phyloP scores from a whole-genome alignment of 2,329 filamentous ascomycete genomes.

The Fusarium pseudonygamai region DNA sequence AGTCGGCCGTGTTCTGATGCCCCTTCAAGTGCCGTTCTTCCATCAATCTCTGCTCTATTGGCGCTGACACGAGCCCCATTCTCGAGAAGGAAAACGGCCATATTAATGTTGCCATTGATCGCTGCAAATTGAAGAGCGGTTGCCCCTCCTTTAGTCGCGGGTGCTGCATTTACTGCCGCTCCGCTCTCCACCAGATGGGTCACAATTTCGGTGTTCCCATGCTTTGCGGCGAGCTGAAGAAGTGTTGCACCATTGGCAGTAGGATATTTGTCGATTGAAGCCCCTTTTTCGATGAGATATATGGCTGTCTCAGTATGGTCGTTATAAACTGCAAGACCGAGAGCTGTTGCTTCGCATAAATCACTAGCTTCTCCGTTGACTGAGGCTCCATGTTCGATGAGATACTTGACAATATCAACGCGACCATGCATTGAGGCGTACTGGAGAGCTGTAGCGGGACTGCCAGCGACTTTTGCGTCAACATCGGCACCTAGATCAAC shows the following conservation, averaged over 20 bases:
- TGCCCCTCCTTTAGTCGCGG: rapidly evolving
- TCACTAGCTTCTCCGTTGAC: rapidly evolving
- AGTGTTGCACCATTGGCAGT: rapidly evolving
- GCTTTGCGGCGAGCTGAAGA: background rate
- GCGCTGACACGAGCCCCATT: background rate
- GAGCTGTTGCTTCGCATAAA: rapidly evolving
- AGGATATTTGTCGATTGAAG: rapidly evolving
- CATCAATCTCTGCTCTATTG: rapidly evolving
- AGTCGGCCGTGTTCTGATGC: slow-evolving; percentile 10
- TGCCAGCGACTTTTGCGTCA: slow-evolving; percentile 31
- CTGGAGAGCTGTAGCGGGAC: rapidly evolving
- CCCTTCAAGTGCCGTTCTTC: background rate
- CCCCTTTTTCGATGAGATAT: rapidly evolving
- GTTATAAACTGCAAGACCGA: rapidly evolving
- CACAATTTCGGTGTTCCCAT: slow-evolving; percentile 5
- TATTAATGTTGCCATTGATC: background rate
- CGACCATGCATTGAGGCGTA: rapidly evolving
- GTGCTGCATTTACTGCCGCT: background rate
- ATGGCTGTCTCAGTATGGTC: rapidly evolving
- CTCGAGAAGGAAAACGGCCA: background rate
- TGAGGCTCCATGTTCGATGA: rapidly evolving
- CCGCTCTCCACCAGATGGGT: background rate
- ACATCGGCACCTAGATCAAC: slow-evolving; percentile 50
- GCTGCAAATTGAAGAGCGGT: slow-evolving; percentile 9
- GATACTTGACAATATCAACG: rapidly evolving